Conservation (phyloP, 2,329 filamentous ascomycete genomes). For the Hawksworthiomyces lignivorus region DNA sequence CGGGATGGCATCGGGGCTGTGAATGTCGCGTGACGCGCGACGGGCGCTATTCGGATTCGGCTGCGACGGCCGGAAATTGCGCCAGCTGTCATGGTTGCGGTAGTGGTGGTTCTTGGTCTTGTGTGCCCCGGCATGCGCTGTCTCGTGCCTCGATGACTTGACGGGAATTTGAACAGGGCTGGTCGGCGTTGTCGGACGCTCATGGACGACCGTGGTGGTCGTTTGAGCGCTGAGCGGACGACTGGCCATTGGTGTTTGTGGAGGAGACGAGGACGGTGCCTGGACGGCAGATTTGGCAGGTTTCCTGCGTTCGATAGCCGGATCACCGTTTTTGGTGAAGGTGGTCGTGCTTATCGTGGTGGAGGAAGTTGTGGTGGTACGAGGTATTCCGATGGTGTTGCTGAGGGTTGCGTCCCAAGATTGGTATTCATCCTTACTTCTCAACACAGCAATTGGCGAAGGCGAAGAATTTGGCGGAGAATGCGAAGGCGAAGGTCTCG, state of each 20-base stretch:
- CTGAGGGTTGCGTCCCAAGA: background rate
- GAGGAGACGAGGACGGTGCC: too few relatives aligned
- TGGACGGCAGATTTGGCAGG: too few relatives aligned
- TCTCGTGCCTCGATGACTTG: constrained; percentile 31
- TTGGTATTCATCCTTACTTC: background rate
- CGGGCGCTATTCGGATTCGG: background rate
- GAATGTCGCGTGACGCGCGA: constrained; percentile 26
- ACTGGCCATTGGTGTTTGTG: too few relatives aligned
- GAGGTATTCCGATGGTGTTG: constrained; percentile 4
- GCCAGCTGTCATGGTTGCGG: constrained; percentile 18
- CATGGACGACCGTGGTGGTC: too few relatives aligned
- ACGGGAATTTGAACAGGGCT: constrained; percentile 49
- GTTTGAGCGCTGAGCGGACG: too few relatives aligned
- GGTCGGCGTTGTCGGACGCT: constrained; percentile 33
- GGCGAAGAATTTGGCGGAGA: constrained; percentile 4
- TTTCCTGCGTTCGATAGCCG: too few relatives aligned
- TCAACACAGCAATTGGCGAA: background rate
- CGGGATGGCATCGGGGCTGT: constrained; percentile 47
- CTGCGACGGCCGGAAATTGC: background rate
- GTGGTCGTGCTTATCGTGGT: constrained; percentile 14
- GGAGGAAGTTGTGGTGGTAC: background rate
- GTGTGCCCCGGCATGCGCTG: constrained; percentile 26
- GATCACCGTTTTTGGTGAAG: too few relatives aligned
- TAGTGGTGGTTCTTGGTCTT: constrained; percentile 28
- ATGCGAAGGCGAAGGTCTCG: background rate